Conservation (phyloP, 164 flowering plant genomes). For the Cinnamomum micranthum region DNA sequence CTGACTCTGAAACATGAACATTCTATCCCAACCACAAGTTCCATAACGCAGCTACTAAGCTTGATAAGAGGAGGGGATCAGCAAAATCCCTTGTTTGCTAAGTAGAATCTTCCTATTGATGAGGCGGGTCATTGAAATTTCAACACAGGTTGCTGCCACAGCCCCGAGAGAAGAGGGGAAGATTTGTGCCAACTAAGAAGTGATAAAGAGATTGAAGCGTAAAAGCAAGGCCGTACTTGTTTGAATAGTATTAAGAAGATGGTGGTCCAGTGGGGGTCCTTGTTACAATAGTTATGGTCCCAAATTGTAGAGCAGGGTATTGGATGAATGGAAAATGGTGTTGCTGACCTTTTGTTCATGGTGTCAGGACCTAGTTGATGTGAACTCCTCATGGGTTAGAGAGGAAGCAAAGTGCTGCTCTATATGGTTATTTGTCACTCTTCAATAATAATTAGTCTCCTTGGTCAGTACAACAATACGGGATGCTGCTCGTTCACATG, state of each 20-base stretch:
- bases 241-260: not conserved
- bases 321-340: not conserved
- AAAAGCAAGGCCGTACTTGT: not conserved
- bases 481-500: not conserved
- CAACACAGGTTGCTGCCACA: not conserved
- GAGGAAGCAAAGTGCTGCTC: not conserved
- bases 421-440: slow-evolving; percentile 9
- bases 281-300: slow-evolving; percentile 7
- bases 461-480: slow-evolving; percentile 1
- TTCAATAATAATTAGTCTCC: slow-evolving; percentile 11
- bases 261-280: slow-evolving; percentile 15
- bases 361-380: slow-evolving; percentile 16
- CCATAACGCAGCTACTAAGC: not conserved
- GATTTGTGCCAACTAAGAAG: not conserved
- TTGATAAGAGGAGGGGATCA: not conserved
- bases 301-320: not conserved
- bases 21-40: not conserved
- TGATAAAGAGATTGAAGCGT: not conserved
- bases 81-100: not conserved
- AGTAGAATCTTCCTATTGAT: not conserved
- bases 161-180: not conserved
- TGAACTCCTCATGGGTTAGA: slow-evolving; percentile 11
- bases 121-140: not conserved
- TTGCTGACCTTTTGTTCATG: slow-evolving; percentile 9
- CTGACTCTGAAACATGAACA: not conserved